Base-by-base conservation (phyloP, 2,329 filamentous ascomycete genomes). In the Diaporthe sp. region DNA sequence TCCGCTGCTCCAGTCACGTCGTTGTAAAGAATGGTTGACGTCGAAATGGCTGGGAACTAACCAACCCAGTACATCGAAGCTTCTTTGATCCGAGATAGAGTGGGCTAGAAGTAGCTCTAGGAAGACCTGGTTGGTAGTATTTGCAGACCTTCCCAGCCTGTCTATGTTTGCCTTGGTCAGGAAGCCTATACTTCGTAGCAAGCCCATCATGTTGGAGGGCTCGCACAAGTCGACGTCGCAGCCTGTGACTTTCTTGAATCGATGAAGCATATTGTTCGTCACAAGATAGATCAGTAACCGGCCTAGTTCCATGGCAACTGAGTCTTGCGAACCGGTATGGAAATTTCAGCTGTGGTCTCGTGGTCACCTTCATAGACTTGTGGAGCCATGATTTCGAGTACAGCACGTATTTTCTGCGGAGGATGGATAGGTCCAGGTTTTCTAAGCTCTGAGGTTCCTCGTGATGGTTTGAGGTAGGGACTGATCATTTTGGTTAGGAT, bases 181-280 rank as follows among this genome's bases (percentile, higher is more conserved):
- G 20, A 73, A 37, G 28, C 71, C 60, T 1, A 58, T 10, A 0
- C 17, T 1, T 3, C 49, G 49, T 1, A 73, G 57, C 8, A 67
- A 34, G 12, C 37, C 49, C 17, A 73, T 28, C 13, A 37, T 20
- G 1, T 37, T 49, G 4, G 7, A 4, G 9, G 10, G 1, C 2
- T 4, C 8, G 15, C 0, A 0, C n/a, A 73, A 31, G 7, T 65
- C 1, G 20, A 44, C 3, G 1, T 12, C 1, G 8, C 0, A 10
- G 5, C 60, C 60, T 1, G 22, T 25, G 28, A 67, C 13, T 0
- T 2, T 0, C 0, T 4, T 1, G 17, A 57, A 15, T 25, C 12
- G 2, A 6, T 20, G 0, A 2, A 17, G 2, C 60, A 65, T 44
- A 7, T 58, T 17, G 20, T 68, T 73, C 1, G 37, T 3, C 0